Conservation (phyloP, 805 yeast species). For the Torulaspora microellipsoides region DNA sequence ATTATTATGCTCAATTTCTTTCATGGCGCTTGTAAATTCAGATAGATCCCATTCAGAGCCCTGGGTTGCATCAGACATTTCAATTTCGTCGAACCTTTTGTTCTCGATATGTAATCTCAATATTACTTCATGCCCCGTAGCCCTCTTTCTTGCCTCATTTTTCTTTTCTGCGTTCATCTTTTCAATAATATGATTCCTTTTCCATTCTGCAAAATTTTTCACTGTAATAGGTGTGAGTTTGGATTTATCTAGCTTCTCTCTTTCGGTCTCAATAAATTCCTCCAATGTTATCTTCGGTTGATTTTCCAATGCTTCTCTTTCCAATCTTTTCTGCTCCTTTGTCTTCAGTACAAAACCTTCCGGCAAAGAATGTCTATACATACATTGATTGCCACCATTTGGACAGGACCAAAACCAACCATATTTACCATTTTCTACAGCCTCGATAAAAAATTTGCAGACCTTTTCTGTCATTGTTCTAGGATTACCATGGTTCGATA, state of each 20-base stretch:
- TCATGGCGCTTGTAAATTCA: conserved; percentile 38
- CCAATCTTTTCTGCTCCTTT: conserved; percentile 89
- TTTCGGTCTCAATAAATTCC: conserved; percentile 91
- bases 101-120: conserved; percentile 56
- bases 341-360: conserved; percentile 96
- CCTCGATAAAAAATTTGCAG: conserved; percentile 91
- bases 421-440: conserved; percentile 94
- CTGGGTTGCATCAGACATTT: conserved; percentile 32
- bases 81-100: conserved; percentile 48
- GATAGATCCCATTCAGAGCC: conserved; percentile 43
- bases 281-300: conserved; percentile 91
- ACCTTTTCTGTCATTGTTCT: conserved; percentile 91
- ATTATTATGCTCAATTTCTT: conserved; percentile 33
- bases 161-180: conserved; percentile 43
- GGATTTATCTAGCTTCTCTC: conserved; percentile 69
- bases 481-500: conserved; percentile 91
- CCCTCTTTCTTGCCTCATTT: conserved; percentile 42
- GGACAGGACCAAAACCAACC: conserved; percentile 99
- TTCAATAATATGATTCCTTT: conserved; percentile 57
- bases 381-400: conserved; percentile 87
- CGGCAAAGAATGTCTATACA: conserved; percentile 91
- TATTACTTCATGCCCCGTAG: conserved; percentile 67
- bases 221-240: conserved; percentile 82
- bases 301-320: conserved; percentile 73
- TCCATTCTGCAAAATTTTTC: conserved; percentile 81